Evolutionary conservation across 768 basidiomycete genomes (phyloP), one percentile per base, ranked within the genome.

Genomic region (Mycena alexandri): DNA sequence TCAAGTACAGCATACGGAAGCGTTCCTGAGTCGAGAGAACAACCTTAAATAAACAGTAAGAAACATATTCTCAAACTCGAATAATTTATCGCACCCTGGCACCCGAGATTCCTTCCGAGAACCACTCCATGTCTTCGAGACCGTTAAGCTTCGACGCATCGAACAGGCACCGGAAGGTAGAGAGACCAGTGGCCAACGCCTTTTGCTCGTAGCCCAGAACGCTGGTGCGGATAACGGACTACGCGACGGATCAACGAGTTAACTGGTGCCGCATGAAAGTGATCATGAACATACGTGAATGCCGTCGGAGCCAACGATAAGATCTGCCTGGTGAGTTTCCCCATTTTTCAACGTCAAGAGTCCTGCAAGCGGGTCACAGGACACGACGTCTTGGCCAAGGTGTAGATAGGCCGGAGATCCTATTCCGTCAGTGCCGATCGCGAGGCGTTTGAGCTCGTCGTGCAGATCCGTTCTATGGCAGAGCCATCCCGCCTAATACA

Each of bases 261-360:
- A 48, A 22, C 8, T 24, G 44, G 24, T 34, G 10, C 36, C 5
- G n/a, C n/a, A n/a, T n/a, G n/a, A n/a, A n/a, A n/a, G n/a, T n/a
- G n/a, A n/a, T n/a, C n/a, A n/a, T n/a, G n/a, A n/a, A n/a, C 59
- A 33, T 19, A 69, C 63, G 52, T 58, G 68, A 14, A 69, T 65
- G n/a, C 68, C 68, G 34, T 69, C 68, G 10, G 58, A 21, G 4
- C 68, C 63, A 21, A 70, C 22, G 7, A 70, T 54, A 1, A 70
- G 43, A 25, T 70, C 69, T 25, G 48, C 69, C 12, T 53, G 21
- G 8, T 46, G 53, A 10, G 61, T 46, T 3, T 69, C 59, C 0
- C 59, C 63, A 25, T 52, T 65, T 33, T 61, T 62, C 41, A 70
- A 47, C 14, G 51, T 42, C 42, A 65, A 21, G 1, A 10, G 57